Conservation (phyloP, 2,329 filamentous ascomycete genomes). For the Diaporthe ampelina region DNA sequence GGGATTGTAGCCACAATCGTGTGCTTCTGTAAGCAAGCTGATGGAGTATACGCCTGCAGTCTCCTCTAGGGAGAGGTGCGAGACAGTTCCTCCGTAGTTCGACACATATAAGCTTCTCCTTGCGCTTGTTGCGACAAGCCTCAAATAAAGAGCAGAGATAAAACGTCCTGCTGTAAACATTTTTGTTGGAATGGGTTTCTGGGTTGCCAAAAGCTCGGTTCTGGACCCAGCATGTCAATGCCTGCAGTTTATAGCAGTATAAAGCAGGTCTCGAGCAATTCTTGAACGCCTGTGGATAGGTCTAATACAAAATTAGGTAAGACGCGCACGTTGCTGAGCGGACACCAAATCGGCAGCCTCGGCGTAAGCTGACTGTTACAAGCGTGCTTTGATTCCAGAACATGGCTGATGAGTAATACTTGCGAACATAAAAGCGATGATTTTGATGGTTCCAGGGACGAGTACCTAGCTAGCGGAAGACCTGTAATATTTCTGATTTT, state of each 20-base stretch:
- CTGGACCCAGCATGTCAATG: no score
- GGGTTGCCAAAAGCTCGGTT: no score
- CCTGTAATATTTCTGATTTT: no score
- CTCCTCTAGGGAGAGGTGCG: background rate
- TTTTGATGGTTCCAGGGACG: background rate
- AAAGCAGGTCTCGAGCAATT: no score
- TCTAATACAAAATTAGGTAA: background rate
- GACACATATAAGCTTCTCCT: background rate
- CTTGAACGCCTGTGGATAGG: no score
- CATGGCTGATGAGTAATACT: background rate
- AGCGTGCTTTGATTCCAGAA: background rate
- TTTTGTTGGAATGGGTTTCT: background rate
- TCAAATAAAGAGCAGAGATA: background rate
- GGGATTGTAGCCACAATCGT: background rate
- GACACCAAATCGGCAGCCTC: background rate
- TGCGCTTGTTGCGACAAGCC: background rate
- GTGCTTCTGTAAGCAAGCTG: background rate
- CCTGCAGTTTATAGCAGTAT: no score
- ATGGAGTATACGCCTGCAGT: background rate
- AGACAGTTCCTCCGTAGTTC: background rate
- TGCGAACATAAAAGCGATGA: background rate
- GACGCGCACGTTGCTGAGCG: background rate
- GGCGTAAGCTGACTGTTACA: constrained; percentile 2
- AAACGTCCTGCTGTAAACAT: background rate
- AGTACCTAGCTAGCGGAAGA: background rate